A percentile compares a stretch with the other conserved stretches of the same genome.
These are phyloP conservation scores for Gentiana dahurica DNA, from an alignment of 257 asterid genomes.

Conservation along the genomic window DNA sequence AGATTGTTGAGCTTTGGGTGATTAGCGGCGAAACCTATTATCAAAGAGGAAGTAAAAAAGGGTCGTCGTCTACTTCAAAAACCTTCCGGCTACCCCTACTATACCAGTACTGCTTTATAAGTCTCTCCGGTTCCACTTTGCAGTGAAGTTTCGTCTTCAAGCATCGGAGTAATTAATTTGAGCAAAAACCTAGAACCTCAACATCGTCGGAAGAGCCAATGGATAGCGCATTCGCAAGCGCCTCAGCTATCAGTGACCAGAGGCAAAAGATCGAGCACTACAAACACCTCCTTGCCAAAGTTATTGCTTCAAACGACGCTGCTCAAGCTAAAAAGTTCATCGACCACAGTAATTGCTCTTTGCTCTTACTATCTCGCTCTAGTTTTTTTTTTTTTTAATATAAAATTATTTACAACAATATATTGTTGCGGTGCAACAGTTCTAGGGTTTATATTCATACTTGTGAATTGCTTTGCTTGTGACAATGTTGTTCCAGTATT, in stretches of 20 bases:
- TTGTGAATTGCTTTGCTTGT: background rate
- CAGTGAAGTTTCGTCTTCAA: background rate
- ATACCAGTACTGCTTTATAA: too few relatives aligned
- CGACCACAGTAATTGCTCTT: conserved; percentile 52
- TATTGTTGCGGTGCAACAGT: background rate
- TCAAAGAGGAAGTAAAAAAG: too few relatives aligned
- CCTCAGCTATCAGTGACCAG: conserved; percentile 86
- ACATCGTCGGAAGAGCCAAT: conserved; percentile 17
- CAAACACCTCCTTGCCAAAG: conserved; percentile 74
- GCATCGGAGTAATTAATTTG: too few relatives aligned
- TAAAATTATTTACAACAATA: too few relatives aligned
- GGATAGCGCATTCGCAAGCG: conserved; percentile 87
- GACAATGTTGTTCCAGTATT: conserved; percentile 33
- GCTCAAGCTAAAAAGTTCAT: conserved; percentile 64
- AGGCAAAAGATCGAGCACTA: conserved; percentile 95
- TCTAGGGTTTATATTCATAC: conserved; percentile 5
- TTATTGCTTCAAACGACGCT: conserved; percentile 67
- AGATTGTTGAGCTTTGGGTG: too few relatives aligned
- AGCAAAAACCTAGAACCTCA: background rate
- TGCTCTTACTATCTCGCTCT: conserved; percentile 1
- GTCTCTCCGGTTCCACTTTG: too few relatives aligned
- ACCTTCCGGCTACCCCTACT: too few relatives aligned
- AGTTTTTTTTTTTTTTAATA: background rate
- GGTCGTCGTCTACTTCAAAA: too few relatives aligned
- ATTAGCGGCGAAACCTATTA: too few relatives aligned